Conservation (phyloP, 441 rosid genomes). For the Euphorbia corollata region DNA sequence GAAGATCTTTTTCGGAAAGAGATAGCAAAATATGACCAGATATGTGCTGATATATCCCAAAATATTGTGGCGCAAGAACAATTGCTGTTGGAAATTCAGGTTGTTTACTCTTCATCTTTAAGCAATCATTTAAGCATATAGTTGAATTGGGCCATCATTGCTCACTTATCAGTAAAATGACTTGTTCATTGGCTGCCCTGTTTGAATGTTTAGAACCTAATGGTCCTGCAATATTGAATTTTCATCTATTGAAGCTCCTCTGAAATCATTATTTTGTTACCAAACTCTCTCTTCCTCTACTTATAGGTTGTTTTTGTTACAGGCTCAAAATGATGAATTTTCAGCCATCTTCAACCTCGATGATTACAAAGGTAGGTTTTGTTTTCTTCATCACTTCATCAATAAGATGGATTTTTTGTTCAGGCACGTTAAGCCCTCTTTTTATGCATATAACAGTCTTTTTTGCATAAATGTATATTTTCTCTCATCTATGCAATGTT, state of each 20-base stretch:
- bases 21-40: conserved; percentile 72
- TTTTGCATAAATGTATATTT: neutral
- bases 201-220: conserved; percentile 9
- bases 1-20: conserved; percentile 95
- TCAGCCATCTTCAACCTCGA: conserved; percentile 72
- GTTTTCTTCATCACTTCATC: conserved; percentile 1
- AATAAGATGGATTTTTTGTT: neutral
- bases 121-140: neutral
- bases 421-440: conserved; percentile 1
- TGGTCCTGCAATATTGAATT: neutral
- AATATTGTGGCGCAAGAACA: conserved; percentile 90
- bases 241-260: neutral
- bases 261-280: neutral
- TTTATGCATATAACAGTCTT: neutral
- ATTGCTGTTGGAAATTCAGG: conserved; percentile 82
- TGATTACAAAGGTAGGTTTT: conserved; percentile 72
- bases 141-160: neutral
- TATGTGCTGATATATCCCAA: conserved; percentile 73
- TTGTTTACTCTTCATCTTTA: conserved; percentile 20
- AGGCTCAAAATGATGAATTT: conserved; percentile 89
- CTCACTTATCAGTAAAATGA: neutral
- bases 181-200: neutral
- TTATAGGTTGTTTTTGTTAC: conserved; percentile 17
- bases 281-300: neutral
- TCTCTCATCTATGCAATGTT: neutral